Evolutionary conservation across 164 flowering plant species (phyloP).

Genomic region (Chloranthus sessilifolius): DNA sequence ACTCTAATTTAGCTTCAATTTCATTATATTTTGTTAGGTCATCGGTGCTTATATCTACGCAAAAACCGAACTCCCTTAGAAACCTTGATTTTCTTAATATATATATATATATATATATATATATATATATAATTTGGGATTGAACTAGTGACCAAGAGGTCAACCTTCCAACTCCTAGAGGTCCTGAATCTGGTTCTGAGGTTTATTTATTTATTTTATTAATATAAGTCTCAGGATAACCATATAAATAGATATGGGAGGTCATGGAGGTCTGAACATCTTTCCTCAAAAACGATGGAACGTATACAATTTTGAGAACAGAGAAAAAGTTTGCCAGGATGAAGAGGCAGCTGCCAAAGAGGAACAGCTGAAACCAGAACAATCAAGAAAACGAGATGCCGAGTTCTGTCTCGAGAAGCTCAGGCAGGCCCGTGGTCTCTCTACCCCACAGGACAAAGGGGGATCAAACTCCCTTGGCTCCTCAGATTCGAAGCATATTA

Average conservation of each 20-base stretch:
- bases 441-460: neutral
- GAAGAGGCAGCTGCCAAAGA: conserved; percentile 94
- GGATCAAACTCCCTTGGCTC: neutral
- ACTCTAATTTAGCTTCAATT: too few relatives aligned
- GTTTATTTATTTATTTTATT: too few relatives aligned
- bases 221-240: too few relatives aligned
- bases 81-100: too few relatives aligned
- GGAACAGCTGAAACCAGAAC: conserved; percentile 88
- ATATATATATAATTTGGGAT: too few relatives aligned
- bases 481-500: conserved; percentile 48
- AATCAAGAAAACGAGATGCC: conserved; percentile 68
- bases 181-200: too few relatives aligned
- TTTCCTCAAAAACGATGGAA: conserved; percentile 98
- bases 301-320: conserved; percentile 85
- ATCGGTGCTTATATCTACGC: too few relatives aligned
- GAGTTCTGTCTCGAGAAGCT: conserved; percentile 71
- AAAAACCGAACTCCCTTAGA: too few relatives aligned
- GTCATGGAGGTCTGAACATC: conserved; percentile 98
- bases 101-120: too few relatives aligned
- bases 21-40: too few relatives aligned
- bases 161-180: too few relatives aligned
- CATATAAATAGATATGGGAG: conserved; percentile 71
- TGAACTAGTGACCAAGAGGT: too few relatives aligned
- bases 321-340: conserved; percentile 79
- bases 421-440: conserved; percentile 46